Evolutionary conservation across 805 yeast species (phyloP).

Genomic region (Kuraishia floccosa): DNA sequence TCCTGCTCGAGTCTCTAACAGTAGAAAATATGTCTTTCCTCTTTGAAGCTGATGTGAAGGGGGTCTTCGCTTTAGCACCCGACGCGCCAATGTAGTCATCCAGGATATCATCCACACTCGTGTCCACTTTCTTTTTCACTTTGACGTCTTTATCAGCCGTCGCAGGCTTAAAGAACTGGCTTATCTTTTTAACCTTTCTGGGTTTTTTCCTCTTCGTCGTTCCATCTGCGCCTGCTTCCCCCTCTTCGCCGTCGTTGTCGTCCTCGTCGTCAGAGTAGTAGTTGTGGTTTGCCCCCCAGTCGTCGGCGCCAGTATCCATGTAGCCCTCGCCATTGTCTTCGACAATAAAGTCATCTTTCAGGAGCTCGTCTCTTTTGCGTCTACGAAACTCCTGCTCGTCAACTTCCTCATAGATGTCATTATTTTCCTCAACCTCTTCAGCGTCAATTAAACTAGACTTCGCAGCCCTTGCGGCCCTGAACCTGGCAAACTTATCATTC

Average conservation of each 20-base stretch:
- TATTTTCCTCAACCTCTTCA: slow-evolving; percentile 32
- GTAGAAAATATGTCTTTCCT: slow-evolving; percentile 1
- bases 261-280: slow-evolving; percentile 49
- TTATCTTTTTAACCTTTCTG: slow-evolving; percentile 23
- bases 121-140: slow-evolving; percentile 28
- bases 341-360: slow-evolving; percentile 87
- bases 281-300: slow-evolving; percentile 57
- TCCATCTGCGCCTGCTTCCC: slow-evolving; percentile 10
- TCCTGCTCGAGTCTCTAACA: too few relatives aligned
- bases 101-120: slow-evolving; percentile 59
- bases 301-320: slow-evolving; percentile 87
- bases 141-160: slow-evolving; percentile 10
- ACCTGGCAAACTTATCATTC: slow-evolving; percentile 42
- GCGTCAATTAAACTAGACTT: slow-evolving; percentile 30
- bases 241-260: slow-evolving; percentile 17
- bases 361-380: slow-evolving; percentile 67
- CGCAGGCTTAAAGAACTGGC: slow-evolving; percentile 38
- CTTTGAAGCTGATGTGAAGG: background rate
- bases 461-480: slow-evolving; percentile 54
- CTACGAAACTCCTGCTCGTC: slow-evolving; percentile 71
- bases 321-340: slow-evolving; percentile 93
- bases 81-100: slow-evolving; percentile 33
- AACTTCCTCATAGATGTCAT: slow-evolving; percentile 74
- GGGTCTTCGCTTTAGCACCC: background rate
- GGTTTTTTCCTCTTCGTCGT: slow-evolving; percentile 19